Base-by-base conservation (phyloP, 2,329 filamentous ascomycete genomes). In the Talaromyces sp. region DNA sequence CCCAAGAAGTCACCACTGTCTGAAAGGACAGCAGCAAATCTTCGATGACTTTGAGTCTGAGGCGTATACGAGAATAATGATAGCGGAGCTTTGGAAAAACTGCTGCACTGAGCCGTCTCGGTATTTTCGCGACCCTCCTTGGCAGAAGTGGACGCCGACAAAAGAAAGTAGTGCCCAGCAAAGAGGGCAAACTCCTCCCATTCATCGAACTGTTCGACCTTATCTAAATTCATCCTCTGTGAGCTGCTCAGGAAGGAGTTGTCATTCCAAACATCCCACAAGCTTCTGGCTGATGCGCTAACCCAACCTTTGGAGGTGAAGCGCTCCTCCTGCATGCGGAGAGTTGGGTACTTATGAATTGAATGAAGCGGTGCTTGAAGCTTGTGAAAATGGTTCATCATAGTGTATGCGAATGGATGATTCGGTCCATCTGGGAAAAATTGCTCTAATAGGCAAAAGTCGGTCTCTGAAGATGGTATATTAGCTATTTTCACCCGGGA, bases 151-250 rank as follows among this genome's bases (percentile, higher is more conserved):
- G 78, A 82, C 15, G 91, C 91, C 57, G 86, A 80, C 9, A 96
- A 80, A 51, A 97, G 77, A 67, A 93, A 90, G 74, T 96, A 96
- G 74, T 97, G 93, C 36, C 87, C 87, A 2, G 85, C 86, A 73
- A 96, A 96, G 0, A 96, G 79, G 2, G 89, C 87, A 71, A 97
- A 92, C 69, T 97, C 93, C 74, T 98, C 93, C 92, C 92, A 96
- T 75, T 97, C 93, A 73, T 98, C 93, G 71, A 98, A 97, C 0
- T 89, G 86, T 70, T 97, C 93, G 17, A 92, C 75, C 0, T 77
- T 71, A 67, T 96, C 88, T 15, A 97, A 76, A 11, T 77, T 77
- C 39, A 72, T 77, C 65, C 91, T 84, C 64, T 91, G 82, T 1
- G 81, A 75, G 1, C 81, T 70, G 6, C 80, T 80, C 22, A 96